Base-by-base conservation (phyloP, 129 eudicot species). In the Chrysanthemum lavandulifolium region DNA sequence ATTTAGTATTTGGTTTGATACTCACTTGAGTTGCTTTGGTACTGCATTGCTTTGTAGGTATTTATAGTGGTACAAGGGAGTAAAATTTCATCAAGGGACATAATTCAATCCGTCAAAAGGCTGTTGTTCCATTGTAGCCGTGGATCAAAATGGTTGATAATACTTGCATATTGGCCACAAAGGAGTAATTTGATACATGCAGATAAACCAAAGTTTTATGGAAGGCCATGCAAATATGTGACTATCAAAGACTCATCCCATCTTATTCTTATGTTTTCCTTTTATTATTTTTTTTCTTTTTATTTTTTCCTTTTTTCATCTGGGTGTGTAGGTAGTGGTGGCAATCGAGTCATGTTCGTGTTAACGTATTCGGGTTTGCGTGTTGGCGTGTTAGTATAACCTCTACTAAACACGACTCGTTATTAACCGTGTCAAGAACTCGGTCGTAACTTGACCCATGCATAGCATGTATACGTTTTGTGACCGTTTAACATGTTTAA, bases 81-180 rank as follows among this genome's bases (percentile, higher is more conserved):
- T 16, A 59, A 45, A 21, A 33, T 15, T 23, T 1, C 62, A 80
- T 67, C 18, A 75, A 71, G 69, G 81, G 71, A 71, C 67, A 48
- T 61, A 71, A 71, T 45, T 61, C 56, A 57, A 75, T 31, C 29
- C 31, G 72, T 62, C 51, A 13, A 76, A 61, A 50, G 43, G 23
- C 51, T 55, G 21, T 60, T 18, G 49, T 49, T 59, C 29, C 21
- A 76, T 76, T 11, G 12, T 60, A 67, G 61, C 79, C 85, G 72
- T 70, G 81, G 87, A 86, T 82, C 53, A 50, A 33, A 65, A 40
- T 40, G 47, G 10, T 6, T 62, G 80, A 66, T 55, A 67, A 36
- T 69, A 48, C 23, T 23, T 18, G 29, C 29, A 10, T 58, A 57
- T 33, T 73, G 67, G 61, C 84, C 82, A 79, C 84, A 76, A 51